Evolutionary conservation across 331 rosid species (phyloP), one percentile per base, ranked within the genome.

Genomic region (Cydonia oblonga): DNA sequence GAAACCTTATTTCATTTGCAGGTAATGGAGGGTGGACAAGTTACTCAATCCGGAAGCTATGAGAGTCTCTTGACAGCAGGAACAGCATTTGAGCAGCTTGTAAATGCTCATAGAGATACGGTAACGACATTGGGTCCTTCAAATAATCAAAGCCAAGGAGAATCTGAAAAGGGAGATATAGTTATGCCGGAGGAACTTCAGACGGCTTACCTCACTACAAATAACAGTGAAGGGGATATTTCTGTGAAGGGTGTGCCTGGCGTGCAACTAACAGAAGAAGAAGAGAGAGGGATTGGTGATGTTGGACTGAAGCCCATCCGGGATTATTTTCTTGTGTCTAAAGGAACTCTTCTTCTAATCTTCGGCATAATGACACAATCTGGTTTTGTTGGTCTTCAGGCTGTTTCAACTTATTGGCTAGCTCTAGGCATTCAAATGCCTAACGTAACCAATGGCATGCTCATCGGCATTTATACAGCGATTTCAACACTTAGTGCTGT

Each of bases 21-120:
- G 97, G 96, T 91, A 23, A 87, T 90, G 83, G 82, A 83, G 58
- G 84, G 85, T 1, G 92, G 97, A 69, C 46, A 80, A 64, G 75
- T 83, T 79, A 80, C 84, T 42, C 85, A 92, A 78, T 86, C 90
- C 13, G 97, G 96, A 64, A 83, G 80, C 75, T 90, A 86, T 79
- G 96, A 76, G 77, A 87, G 78, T 49, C 86, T 90, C 63, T 42
- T 90, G 53, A 86, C 78, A 28, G 76, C 79, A 20, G 98, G 96
- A 79, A 87, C 88, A 28, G 80, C 93, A 66, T 90, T 92, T 73
- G 84, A 92, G 72, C 83, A 86, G 63, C 98, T 92, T 54, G 97
- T 92, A 73, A 88, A 74, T 59, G 98, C 98, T 54, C 96, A 92
- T 35, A 88, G 60, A 68, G 93, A 90, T 65, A 65, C 82, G 14